These are phyloP conservation scores for Globisporangium perplexum DNA, from an alignment of 352 stramenopile genomes.

Conservation along the genomic window DNA sequence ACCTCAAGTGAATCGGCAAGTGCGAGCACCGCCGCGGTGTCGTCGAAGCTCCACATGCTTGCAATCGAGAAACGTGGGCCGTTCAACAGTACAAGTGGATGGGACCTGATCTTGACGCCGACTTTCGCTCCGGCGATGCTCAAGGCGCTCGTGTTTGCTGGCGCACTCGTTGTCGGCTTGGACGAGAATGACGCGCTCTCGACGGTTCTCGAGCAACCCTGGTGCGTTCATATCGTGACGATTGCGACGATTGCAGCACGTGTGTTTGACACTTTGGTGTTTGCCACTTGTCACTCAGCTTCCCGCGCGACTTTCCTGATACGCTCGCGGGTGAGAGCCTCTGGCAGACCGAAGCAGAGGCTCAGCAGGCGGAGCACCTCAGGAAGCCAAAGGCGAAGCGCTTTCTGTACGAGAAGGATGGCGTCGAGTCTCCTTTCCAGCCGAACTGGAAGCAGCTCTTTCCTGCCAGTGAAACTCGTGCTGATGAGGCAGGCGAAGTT, in stretches of 20 bases:
- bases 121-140: constrained; percentile 39
- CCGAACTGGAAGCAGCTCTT: constrained; percentile 58
- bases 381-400: constrained; percentile 72
- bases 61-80: constrained; percentile 25
- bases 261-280: neutral
- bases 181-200: constrained; percentile 59
- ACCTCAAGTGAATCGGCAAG: neutral
- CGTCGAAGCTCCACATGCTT: constrained; percentile 30
- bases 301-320: constrained; percentile 76
- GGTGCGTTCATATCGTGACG: constrained; percentile 15
- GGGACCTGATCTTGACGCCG: constrained; percentile 55
- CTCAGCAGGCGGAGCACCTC: constrained; percentile 18
- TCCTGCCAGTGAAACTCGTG: neutral
- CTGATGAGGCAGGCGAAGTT: neutral
- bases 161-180: constrained; percentile 62
- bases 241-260: neutral
- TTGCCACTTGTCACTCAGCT: constrained; percentile 27
- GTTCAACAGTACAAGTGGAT: constrained; percentile 55
- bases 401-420: constrained; percentile 52
- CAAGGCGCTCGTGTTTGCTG: constrained; percentile 57
- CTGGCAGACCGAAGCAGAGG: constrained; percentile 32
- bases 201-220: constrained; percentile 42
- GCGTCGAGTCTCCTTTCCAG: constrained; percentile 51
- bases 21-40: neutral
- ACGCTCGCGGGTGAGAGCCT: constrained; percentile 45